phyloP scores from a whole-genome alignment of 495 filamentous ascomycete genomes.

The Trichoderma orchidacearum region DNA sequence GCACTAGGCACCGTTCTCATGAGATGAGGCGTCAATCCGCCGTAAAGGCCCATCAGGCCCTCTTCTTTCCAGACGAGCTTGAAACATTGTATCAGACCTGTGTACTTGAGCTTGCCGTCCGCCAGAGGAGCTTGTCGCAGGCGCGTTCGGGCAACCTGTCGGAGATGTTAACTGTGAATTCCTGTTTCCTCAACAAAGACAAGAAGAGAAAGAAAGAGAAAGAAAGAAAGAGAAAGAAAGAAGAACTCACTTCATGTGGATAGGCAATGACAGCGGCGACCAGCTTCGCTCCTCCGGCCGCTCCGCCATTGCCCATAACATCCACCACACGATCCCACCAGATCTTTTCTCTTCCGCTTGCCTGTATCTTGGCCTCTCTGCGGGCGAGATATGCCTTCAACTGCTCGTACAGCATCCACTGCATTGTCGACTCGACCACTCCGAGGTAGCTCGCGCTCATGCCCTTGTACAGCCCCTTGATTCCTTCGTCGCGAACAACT shows the following conservation, averaged over 20 bases:
- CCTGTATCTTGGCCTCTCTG: slow-evolving; percentile 39
- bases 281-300: slow-evolving; percentile 71
- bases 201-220: neutral
- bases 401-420: slow-evolving; percentile 80
- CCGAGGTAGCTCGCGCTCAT: slow-evolving; percentile 80
- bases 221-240: neutral
- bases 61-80: slow-evolving; percentile 71
- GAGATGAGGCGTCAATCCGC: slow-evolving; percentile 76
- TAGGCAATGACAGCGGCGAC: slow-evolving; percentile 70
- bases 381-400: slow-evolving; percentile 53
- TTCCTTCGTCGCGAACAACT: slow-evolving; percentile 61
- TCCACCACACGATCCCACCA: slow-evolving; percentile 50
- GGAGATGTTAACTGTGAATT: slow-evolving; percentile 4
- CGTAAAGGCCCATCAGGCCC: slow-evolving; percentile 68
- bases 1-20: slow-evolving; percentile 77
- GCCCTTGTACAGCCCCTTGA: slow-evolving; percentile 69
- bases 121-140: slow-evolving; percentile 67
- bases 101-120: slow-evolving; percentile 66
- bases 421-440: slow-evolving; percentile 71
- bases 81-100: slow-evolving; percentile 70
- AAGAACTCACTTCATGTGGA: slow-evolving; percentile 60
- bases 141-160: slow-evolving; percentile 62
- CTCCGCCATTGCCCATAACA: slow-evolving; percentile 57
- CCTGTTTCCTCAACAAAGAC: neutral
- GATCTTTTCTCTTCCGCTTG: slow-evolving; percentile 39